Evolutionary conservation across 1,284 basidiomycete genomes (phyloP).

Genomic region (Cryptococcus amylolentus): DNA sequence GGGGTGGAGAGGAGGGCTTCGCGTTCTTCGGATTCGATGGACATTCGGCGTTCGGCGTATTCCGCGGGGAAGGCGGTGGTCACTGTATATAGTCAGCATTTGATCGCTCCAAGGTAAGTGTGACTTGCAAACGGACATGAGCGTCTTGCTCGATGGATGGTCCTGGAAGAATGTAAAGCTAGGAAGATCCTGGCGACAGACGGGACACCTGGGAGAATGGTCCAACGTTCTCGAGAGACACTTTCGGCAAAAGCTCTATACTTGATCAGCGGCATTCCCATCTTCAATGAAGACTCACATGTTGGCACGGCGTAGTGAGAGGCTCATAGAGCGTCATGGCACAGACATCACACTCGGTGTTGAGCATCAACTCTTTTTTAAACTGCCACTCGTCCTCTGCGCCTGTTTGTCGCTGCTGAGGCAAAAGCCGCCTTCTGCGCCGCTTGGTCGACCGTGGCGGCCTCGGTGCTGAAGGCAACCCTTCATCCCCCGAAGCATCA

Average conservation of each 20-base stretch:
- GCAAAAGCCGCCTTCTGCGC: background rate
- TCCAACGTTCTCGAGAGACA: conserved; percentile 87
- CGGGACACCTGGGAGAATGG: conserved; percentile 74
- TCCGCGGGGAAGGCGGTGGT: conserved; percentile 61
- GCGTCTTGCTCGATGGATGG: conserved; percentile 60
- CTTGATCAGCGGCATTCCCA: background rate
- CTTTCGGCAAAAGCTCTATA: conserved; percentile 79
- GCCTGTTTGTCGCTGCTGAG: background rate
- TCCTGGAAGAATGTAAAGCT: conserved; percentile 75
- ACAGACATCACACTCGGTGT: conserved; percentile 88
- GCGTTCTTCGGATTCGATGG: conserved; percentile 69
- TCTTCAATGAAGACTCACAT: conserved; percentile 57
- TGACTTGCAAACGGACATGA: conserved; percentile 66
- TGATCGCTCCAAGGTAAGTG: background rate
- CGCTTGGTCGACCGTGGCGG: conserved; percentile 2
- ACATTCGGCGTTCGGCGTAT: conserved; percentile 58
- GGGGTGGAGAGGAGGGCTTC: conserved; percentile 77
- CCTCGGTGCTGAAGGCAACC: background rate
- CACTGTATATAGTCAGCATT: conserved; percentile 50
- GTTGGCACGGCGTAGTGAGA: conserved; percentile 88
- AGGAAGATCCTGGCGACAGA: conserved; percentile 76
- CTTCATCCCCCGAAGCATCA: background rate
- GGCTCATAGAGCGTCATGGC: conserved; percentile 78
- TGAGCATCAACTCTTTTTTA: conserved; percentile 66
- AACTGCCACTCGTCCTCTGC: conserved; percentile 47